phyloP scores from a whole-genome alignment of 2,329 filamentous ascomycete species.

The Botrytis squamosa region DNA sequence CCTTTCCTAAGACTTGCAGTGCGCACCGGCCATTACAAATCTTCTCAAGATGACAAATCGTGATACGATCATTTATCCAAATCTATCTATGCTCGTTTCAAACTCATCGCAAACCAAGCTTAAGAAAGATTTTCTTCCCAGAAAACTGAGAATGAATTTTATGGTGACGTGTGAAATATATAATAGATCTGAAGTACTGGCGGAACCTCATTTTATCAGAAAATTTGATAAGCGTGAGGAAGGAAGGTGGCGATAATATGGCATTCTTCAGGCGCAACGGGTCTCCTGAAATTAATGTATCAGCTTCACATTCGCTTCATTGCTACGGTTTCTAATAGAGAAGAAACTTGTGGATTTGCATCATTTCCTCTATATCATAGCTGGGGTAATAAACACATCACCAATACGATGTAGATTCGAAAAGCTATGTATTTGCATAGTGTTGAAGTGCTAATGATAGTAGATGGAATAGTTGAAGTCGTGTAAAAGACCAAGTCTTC shows the following conservation, averaged over 20 bases:
- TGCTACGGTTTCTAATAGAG: slow-evolving; percentile 39
- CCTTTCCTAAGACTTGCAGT: slow-evolving; percentile 53
- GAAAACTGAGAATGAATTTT: not conserved
- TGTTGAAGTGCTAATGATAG: slow-evolving; percentile 53
- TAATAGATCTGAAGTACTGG: not conserved
- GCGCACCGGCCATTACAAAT: slow-evolving; percentile 45
- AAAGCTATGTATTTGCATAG: slow-evolving; percentile 54
- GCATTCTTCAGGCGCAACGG: slow-evolving; percentile 49
- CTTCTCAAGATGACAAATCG: slow-evolving; percentile 44
- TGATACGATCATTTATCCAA: slow-evolving; percentile 21
- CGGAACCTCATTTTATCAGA: not conserved
- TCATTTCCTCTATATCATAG: slow-evolving; percentile 58
- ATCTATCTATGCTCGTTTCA: not conserved
- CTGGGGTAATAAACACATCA: slow-evolving; percentile 54
- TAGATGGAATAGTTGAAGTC: slow-evolving; percentile 45
- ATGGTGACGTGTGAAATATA: slow-evolving; percentile 17
- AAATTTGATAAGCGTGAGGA: not conserved
- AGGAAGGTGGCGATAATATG: slow-evolving; percentile 28
- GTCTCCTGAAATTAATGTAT: slow-evolving; percentile 61
- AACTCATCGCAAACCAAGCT: slow-evolving; percentile 20
- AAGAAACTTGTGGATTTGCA: slow-evolving; percentile 49
- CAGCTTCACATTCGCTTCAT: slow-evolving; percentile 53
- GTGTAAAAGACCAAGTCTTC: slow-evolving; percentile 47
- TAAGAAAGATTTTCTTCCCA: not conserved
- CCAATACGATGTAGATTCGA: slow-evolving; percentile 50